Evolutionary conservation across 257 asterid genomes (phyloP), one percentile per base, ranked within the genome.

Genomic region (Vinca minor): DNA sequence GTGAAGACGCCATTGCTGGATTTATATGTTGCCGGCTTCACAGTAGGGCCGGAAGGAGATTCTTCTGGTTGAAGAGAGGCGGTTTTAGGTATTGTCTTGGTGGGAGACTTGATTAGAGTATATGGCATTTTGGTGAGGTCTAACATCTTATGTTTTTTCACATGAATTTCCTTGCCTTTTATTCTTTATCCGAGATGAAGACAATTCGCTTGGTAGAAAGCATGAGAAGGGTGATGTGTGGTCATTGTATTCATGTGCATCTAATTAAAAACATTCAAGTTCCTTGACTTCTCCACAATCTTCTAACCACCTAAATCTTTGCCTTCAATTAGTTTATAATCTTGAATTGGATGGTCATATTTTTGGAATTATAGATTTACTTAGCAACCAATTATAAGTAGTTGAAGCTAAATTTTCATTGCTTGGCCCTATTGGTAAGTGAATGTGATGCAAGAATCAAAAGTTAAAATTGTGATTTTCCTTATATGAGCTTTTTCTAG

Each of bases 201-300:
- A 31, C 28, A 44, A 4, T 11, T n/a, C 20, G 82, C 41, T 50
- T 42, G 28, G 62, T 41, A 39, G 49, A 49, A 31, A 73, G 34
- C 55, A 65, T 48, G 56, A 73, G 58, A 36, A n/a, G 79, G 79
- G 76, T 52, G 71, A 53, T 70, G 65, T 72, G 73, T n/a, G n/a
- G 70, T 78, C 93, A 81, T 75, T 74, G 63, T 65, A 70, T 81
- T 83, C 90, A 81, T 83, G 95, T 81, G 85, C 72, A 73, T 77
- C 72, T 59, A 68, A 62, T 77, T 78, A 58, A 65, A 52, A 75
- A n/a, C 79, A 80, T 85, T 79, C 68, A 80, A 34, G 75, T 57
- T 68, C 74, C 59, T 69, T 56, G 58, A 58, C 59, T 65, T 35
- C 26, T 65, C 56, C 45, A 52, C 66, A 56, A 68, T 69, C 71